phyloP scores from a whole-genome alignment of 495 filamentous ascomycete genomes.

The Mycothermus thermophilus region DNA sequence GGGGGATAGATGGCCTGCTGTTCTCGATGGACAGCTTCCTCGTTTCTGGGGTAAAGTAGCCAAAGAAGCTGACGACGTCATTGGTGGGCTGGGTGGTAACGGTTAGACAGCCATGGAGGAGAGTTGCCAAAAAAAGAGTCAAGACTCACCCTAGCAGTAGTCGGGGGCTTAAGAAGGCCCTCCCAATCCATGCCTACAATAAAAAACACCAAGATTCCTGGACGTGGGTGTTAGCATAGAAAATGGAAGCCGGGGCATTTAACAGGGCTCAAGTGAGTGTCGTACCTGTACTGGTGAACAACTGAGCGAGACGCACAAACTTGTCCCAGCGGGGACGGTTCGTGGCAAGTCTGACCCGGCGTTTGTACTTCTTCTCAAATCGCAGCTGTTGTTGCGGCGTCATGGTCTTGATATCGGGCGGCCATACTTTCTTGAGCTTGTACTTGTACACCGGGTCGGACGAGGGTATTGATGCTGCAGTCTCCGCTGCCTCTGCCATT shows the following conservation, averaged over 20 bases:
- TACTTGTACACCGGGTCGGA: constrained; percentile 41
- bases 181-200: constrained; percentile 71
- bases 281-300: constrained; percentile 49
- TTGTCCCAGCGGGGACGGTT: constrained; percentile 64
- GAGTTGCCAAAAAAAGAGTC: neutral
- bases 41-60: constrained; percentile 13
- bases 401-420: constrained; percentile 77
- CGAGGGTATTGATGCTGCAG: neutral
- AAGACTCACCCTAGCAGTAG: constrained; percentile 30
- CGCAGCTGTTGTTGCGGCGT: constrained; percentile 72
- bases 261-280: neutral
- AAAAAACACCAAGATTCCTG: constrained; percentile 57
- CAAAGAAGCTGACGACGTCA: too few species aligned
- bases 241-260: neutral
- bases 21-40: constrained; percentile 3
- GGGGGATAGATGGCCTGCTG: neutral
- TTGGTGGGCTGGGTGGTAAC: too few species aligned
- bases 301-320: constrained; percentile 53
- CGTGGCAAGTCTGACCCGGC: constrained; percentile 56
- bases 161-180: constrained; percentile 45
- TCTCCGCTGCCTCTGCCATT: too few species aligned
- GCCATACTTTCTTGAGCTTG: constrained; percentile 80
- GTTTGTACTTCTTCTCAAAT: constrained; percentile 61
- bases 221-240: constrained; percentile 4
- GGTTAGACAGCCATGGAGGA: too few species aligned